Base-by-base conservation (phyloP, 441 rosid genomes). In the Geranium incanum region DNA sequence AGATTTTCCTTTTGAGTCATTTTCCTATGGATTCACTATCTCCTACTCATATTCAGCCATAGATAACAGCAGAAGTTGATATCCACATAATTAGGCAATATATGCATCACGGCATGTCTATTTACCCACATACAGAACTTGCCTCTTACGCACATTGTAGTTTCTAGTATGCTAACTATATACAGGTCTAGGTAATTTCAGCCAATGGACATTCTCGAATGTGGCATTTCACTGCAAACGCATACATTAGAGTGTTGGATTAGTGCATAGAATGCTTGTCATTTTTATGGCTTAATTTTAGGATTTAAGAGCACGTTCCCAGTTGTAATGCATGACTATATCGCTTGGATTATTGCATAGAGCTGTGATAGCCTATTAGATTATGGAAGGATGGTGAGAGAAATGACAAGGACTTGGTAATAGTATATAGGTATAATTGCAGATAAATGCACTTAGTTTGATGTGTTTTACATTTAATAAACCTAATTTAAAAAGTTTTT, bases 151-250 rank as follows among this genome's bases (percentile, higher is more conserved):
- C 33, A 60, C 11, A 19, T 18, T 59, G 33, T 18, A 33, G 65
- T 55, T 55, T 55, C 8, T 55, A 55, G 21, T 16, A 1, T 55
- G 21, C 18, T 6, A 48, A 48, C n/a, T 45, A 45, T 45, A 9
- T 45, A 45, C 52, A 2, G n/a, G 12, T 9, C n/a, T 45, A 45
- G 52, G 52, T 45, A 45, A 12, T 45, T 45, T 45, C 16, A 50
- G 65, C 36, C 21, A 60, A 19, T 0, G 19, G 65, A 60, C 9
- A 60, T 60, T 19, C 33, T 60, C 65, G 9, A 19, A 60, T 6
- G 65, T 60, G 65, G 65, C 65, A 60, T 59, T 60, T 60, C 65
- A 60, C 36, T 60, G 36, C 12, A 60, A 33, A 60, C 63, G 18
- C 19, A 18, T 59, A 18, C 6, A 59, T 8, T 59, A 59, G 33